A percentile compares a stretch with the other conserved stretches of the same genome.
These are phyloP conservation scores for Kodamaea kaohsiungensis DNA, from an alignment of 805 yeast species.

Conservation along the genomic window DNA sequence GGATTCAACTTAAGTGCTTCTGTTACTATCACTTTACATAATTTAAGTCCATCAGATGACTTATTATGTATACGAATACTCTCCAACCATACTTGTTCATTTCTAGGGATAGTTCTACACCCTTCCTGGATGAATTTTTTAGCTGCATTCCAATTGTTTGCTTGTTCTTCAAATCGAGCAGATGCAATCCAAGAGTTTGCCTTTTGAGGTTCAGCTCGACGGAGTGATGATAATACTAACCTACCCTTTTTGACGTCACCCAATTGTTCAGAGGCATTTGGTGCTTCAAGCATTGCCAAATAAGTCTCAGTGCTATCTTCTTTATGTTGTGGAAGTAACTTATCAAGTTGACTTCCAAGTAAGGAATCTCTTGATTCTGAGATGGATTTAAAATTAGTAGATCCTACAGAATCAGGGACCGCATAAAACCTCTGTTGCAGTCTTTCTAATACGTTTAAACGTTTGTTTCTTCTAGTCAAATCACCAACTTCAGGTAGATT, in stretches of 20 bases:
- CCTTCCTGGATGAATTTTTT: conserved; percentile 69
- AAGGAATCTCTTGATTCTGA: conserved; percentile 66
- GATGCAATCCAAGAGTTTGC: conserved; percentile 86
- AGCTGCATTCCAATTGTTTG: conserved; percentile 57
- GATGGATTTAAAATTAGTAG: conserved; percentile 52
- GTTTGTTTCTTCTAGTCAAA: conserved; percentile 74
- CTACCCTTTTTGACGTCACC: conserved; percentile 65
- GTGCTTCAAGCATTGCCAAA: conserved; percentile 3
- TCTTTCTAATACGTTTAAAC: conserved; percentile 63
- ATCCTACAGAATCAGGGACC: conserved; percentile 66
- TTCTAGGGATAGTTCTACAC: conserved; percentile 62
- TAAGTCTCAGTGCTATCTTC: conserved; percentile 8
- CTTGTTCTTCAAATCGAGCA: conserved; percentile 74
- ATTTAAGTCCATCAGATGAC: conserved; percentile 38
- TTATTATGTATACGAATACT: conserved; percentile 60
- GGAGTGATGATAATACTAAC: conserved; percentile 60
- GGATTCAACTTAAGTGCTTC: conserved; percentile 63
- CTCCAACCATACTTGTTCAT: conserved; percentile 82
- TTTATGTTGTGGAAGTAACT: conserved; percentile 11
- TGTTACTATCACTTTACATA: conserved; percentile 59
- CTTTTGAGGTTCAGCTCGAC: conserved; percentile 70
- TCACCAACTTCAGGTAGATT: conserved; percentile 87
- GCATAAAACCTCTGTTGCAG: conserved; percentile 73
- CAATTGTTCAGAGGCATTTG: conserved; percentile 24
- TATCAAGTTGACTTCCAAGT: conserved; percentile 55